Base-by-base conservation (phyloP, 768 basidiomycete species). In the Tricholoma flavovirens region DNA sequence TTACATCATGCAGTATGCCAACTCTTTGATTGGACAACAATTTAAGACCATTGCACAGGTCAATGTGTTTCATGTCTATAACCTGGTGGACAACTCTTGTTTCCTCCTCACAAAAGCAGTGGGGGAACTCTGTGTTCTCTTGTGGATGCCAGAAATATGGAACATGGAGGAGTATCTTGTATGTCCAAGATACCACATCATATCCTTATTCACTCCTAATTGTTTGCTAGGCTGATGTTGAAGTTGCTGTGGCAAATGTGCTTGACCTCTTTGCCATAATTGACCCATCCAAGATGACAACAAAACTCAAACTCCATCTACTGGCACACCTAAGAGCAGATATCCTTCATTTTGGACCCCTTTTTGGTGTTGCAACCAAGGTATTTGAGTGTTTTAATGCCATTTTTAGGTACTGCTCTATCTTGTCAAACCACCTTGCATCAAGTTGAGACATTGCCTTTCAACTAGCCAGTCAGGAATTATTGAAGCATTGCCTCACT, bases 1-100 rank as follows among this genome's bases (percentile, higher is more conserved):
- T 1, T 79, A 77, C 56, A 75, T 79, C 24, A 70, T 74, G 61
- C 74, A 78, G 46, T 78, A 77, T 56, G 60, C 64, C 0, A 76
- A 75, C 54, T 71, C 70, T 0, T 61, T 80, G 3, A 73, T 78
- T 42, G 76, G 76, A 7, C 64, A 63, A 3, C 77, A 78, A 22
- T 69, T 78, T 49, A 77, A 77, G 56, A 70, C 68, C 0, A 17
- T 79, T 0, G 61, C 62, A 1, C 76, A 78, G 57, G 66, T 69
- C 7, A 65, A 64, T 19, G 56, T 63, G 1, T 78, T 77, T 58
- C 73, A 76, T 52, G 60, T 73, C 0, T 65, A 75, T 17, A 67
- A 73, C n/a, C 62, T 79, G 3, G 62, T 69, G 0, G 59, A 63
- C 4, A 2, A 32, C 0, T 32, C 3, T 1, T 62, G 67, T 1